These are phyloP conservation scores for Millerago galiae DNA, from an alignment of 805 yeast species.

Conservation along the genomic window DNA sequence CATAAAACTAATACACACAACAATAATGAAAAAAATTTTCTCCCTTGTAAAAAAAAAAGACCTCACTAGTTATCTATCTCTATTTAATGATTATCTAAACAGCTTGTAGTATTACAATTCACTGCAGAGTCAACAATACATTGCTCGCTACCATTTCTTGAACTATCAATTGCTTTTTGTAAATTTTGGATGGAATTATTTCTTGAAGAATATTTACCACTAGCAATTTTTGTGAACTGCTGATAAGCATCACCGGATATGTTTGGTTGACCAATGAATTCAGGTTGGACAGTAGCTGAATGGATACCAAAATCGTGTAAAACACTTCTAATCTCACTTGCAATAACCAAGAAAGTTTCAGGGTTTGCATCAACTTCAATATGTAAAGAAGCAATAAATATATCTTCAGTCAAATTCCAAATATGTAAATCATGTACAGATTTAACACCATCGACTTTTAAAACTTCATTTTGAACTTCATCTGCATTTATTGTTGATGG, in stretches of 20 bases:
- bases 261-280: constrained; percentile 43
- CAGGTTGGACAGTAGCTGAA: constrained; percentile 95
- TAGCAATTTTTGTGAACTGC: constrained; percentile 28
- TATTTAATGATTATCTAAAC: constrained; percentile 23
- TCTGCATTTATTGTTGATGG: constrained; percentile 80
- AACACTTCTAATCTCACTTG: constrained; percentile 68
- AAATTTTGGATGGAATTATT: constrained; percentile 12
- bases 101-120: constrained; percentile 42
- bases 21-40: too few relatives aligned
- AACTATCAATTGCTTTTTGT: constrained; percentile 6
- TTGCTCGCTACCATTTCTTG: constrained; percentile 25
- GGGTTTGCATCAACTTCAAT: constrained; percentile 64
- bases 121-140: constrained; percentile 49
- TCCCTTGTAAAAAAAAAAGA: background rate
- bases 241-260: constrained; percentile 27
- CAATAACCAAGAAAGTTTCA: constrained; percentile 62
- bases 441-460: constrained; percentile 62
- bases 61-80: background rate
- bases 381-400: constrained; percentile 84
- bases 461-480: constrained; percentile 61
- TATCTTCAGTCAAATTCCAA: constrained; percentile 89
- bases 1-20: too few relatives aligned
- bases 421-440: constrained; percentile 94
- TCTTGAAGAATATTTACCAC: constrained; percentile 25
- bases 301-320: constrained; percentile 83